Evolutionary conservation across 768 basidiomycete genomes (phyloP).

Genomic region (Mycena maculata): DNA sequence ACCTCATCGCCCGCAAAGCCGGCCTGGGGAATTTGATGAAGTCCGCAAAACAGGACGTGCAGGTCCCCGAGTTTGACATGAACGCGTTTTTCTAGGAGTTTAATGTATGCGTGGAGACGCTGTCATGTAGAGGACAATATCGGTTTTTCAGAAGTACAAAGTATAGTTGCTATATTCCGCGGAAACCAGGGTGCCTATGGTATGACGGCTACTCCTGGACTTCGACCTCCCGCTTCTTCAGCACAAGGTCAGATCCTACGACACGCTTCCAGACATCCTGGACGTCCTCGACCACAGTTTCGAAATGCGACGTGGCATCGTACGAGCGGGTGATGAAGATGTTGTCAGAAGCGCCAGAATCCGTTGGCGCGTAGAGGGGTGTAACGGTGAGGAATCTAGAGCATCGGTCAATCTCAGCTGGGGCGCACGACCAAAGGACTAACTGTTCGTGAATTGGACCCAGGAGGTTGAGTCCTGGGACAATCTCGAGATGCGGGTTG

Average conservation of each 20-base stretch:
- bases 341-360: constrained; percentile 83
- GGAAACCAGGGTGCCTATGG: constrained; percentile 13
- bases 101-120: not conserved
- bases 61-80: constrained; percentile 92
- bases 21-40: constrained; percentile 89
- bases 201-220: constrained; percentile 56
- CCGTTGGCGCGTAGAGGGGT: constrained; percentile 89
- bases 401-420: constrained; percentile 23
- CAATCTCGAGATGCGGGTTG: constrained; percentile 91
- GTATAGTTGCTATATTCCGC: constrained; percentile 33
- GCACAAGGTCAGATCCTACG: constrained; percentile 77
- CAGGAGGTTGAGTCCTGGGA: constrained; percentile 91
- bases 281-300: constrained; percentile 98
- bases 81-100: constrained; percentile 65
- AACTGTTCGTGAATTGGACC: constrained; percentile 96
- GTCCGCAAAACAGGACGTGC: constrained; percentile 88
- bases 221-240: constrained; percentile 89
- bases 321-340: constrained; percentile 98
- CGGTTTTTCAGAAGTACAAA: constrained; percentile 33
- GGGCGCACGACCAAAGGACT: constrained; percentile 39
- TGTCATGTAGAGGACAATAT: constrained; percentile 5
- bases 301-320: constrained; percentile 98
- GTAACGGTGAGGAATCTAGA: constrained; percentile 90
- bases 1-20: constrained; percentile 73
- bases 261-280: constrained; percentile 96